Evolutionary conservation across 805 yeast genomes (phyloP).

Genomic region (Cyberlindnera suaveolens): DNA sequence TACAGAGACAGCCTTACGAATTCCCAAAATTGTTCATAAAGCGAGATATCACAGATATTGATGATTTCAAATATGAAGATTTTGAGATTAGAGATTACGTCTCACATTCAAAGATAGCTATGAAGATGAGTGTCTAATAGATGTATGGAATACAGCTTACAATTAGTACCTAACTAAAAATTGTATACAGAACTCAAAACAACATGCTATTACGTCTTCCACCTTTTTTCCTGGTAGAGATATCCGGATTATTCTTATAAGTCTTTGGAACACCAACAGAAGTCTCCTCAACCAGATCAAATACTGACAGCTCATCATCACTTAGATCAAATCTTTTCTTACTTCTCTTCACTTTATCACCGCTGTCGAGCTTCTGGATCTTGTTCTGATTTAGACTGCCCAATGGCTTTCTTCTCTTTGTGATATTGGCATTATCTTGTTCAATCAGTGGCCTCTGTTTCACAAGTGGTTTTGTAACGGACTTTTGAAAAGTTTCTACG

Average conservation of each 20-base stretch:
- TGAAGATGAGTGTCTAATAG: slow-evolving; percentile 91
- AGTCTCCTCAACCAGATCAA: slow-evolving; percentile 25
- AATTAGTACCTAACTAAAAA: neutral
- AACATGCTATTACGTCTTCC: slow-evolving; percentile 23
- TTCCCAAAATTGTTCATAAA: slow-evolving; percentile 78
- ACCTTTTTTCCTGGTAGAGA: slow-evolving; percentile 10
- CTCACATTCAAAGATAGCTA: slow-evolving; percentile 78
- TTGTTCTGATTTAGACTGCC: slow-evolving; percentile 14
- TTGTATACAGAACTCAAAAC: slow-evolving; percentile 3
- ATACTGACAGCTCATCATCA: slow-evolving; percentile 23
- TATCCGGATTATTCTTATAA: slow-evolving; percentile 20
- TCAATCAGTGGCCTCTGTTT: slow-evolving; percentile 12
- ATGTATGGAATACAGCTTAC: neutral
- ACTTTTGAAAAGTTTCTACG: neutral
- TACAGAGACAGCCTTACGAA: slow-evolving; percentile 62
- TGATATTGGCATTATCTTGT: slow-evolving; percentile 19
- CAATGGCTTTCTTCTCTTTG: slow-evolving; percentile 24
- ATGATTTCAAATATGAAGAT: slow-evolving; percentile 85
- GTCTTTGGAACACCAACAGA: slow-evolving; percentile 25
- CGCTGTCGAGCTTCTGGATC: slow-evolving; percentile 6
- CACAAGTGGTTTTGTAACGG: slow-evolving; percentile 1
- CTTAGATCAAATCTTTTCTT: slow-evolving; percentile 5
- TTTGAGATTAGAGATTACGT: slow-evolving; percentile 74
- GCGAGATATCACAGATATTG: slow-evolving; percentile 65
- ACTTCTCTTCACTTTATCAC: slow-evolving; percentile 3